phyloP scores from a whole-genome alignment of 768 basidiomycete species.

The Hygrophorus pudorinus region DNA sequence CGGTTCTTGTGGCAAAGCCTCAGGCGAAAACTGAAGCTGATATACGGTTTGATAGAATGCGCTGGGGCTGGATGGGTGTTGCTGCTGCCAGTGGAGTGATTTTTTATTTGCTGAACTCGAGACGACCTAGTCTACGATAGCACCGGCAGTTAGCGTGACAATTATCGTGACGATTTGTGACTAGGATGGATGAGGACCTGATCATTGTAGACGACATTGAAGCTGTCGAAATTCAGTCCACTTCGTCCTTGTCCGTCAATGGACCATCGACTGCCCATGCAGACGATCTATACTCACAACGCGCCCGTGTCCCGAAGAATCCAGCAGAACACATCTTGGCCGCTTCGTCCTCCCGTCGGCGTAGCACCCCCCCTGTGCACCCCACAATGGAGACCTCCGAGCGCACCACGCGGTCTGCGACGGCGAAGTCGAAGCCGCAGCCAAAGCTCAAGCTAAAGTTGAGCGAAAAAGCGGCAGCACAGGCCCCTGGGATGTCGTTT shows the following conservation, averaged over 20 bases:
- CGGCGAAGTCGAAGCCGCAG: conserved; percentile 37
- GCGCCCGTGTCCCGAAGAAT: too few species aligned
- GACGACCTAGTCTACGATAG: not conserved
- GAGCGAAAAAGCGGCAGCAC: conserved; percentile 71
- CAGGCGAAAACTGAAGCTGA: conserved; percentile 30
- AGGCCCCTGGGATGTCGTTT: conserved; percentile 81
- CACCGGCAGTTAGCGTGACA: too few species aligned
- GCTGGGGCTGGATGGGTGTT: conserved; percentile 44
- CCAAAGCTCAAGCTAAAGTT: conserved; percentile 86
- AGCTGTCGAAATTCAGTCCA: conserved; percentile 22
- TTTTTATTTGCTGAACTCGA: conserved; percentile 22
- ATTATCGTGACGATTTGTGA: too few species aligned
- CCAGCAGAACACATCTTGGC: too few species aligned
- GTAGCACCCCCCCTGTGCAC: not conserved
- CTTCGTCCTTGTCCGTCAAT: conserved; percentile 23
- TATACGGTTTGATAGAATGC: conserved; percentile 33
- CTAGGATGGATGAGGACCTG: conserved; percentile 46
- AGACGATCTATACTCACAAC: conserved; percentile 12
- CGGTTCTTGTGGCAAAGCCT: conserved; percentile 7
- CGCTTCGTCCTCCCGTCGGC: not conserved
- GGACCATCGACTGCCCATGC: conserved; percentile 15
- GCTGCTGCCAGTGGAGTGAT: conserved; percentile 33
- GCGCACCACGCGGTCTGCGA: conserved; percentile 49
- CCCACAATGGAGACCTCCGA: conserved; percentile 23
- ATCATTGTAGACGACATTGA: conserved; percentile 55